phyloP scores from a whole-genome alignment of 345 rosid genomes.

The Gossypium australe region DNA sequence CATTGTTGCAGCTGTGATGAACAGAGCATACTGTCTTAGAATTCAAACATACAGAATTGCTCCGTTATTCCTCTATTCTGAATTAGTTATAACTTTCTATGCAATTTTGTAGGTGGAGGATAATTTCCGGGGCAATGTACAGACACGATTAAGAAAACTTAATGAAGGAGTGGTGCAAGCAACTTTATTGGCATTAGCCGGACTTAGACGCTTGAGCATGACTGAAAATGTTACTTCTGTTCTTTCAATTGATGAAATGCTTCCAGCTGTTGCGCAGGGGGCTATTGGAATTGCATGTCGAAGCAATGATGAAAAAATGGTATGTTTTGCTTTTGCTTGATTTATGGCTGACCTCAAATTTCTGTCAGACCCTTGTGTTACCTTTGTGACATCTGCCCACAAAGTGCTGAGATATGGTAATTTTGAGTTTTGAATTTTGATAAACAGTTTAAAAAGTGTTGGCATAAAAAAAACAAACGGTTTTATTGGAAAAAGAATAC shows the following conservation, averaged over 20 bases:
- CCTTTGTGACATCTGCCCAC: not conserved
- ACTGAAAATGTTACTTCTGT: conserved; percentile 75
- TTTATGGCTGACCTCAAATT: not conserved
- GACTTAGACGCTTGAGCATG: conserved; percentile 86
- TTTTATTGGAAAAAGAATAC: not conserved
- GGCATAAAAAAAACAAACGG: not conserved
- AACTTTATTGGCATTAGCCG: conserved; percentile 90
- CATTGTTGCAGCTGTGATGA: not conserved
- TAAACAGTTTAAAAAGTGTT: not conserved
- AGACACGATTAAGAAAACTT: conserved; percentile 86
- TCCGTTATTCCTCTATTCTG: not conserved
- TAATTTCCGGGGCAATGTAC: conserved; percentile 93
- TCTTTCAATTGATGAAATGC: conserved; percentile 85
- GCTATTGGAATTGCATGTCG: conserved; percentile 98
- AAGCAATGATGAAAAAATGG: conserved; percentile 79
- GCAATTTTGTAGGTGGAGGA: conserved; percentile 59
- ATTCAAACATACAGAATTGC: not conserved
- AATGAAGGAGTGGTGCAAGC: conserved; percentile 81
- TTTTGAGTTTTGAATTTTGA: not conserved
- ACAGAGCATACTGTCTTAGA: not conserved
- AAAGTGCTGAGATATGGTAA: not conserved
- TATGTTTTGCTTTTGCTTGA: conserved; percentile 20
- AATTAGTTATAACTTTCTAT: not conserved
- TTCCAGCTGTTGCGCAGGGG: conserved; percentile 99
- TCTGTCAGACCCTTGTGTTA: not conserved